phyloP scores from a whole-genome alignment of 768 basidiomycete species.

The Trametes punicea region DNA sequence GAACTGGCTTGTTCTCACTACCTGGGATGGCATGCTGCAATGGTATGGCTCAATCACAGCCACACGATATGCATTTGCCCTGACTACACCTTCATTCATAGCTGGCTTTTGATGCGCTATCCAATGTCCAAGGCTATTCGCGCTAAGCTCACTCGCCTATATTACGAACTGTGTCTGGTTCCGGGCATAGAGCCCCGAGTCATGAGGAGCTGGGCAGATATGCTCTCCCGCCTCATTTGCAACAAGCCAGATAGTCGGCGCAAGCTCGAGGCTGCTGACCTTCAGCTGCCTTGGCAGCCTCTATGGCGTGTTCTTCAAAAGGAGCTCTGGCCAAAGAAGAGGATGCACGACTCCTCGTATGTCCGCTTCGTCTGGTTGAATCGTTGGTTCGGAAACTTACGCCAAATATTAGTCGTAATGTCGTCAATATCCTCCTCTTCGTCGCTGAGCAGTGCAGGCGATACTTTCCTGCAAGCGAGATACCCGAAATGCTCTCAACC shows the following conservation, averaged over 20 bases:
- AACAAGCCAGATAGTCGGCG: slow-evolving; percentile 62
- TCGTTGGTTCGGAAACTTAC: not conserved
- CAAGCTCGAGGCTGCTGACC: slow-evolving; percentile 63
- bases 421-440: slow-evolving; percentile 68
- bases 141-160: slow-evolving; percentile 67
- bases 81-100: slow-evolving; percentile 28
- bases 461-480: slow-evolving; percentile 65
- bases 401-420: slow-evolving; percentile 44
- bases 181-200: slow-evolving; percentile 74
- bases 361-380: slow-evolving; percentile 22
- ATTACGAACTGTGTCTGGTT: slow-evolving; percentile 74
- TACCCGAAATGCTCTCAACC: slow-evolving; percentile 64
- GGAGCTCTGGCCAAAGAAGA: slow-evolving; percentile 71
- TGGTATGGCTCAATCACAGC: slow-evolving; percentile 44
- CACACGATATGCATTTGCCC: not conserved
- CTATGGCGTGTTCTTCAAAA: slow-evolving; percentile 74
- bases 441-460: slow-evolving; percentile 69
- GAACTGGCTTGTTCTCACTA: slow-evolving; percentile 70
- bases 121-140: slow-evolving; percentile 68
- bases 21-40: slow-evolving; percentile 79
- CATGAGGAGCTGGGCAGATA: slow-evolving; percentile 73
- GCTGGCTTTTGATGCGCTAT: slow-evolving; percentile 82
- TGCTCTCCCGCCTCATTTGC: slow-evolving; percentile 67
- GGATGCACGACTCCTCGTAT: slow-evolving; percentile 57
- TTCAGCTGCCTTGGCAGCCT: slow-evolving; percentile 69